Evolutionary conservation across 176 grass and related monocot species (phyloP), one percentile per base, ranked within the genome.

Genomic region (Lolium multiflorum): DNA sequence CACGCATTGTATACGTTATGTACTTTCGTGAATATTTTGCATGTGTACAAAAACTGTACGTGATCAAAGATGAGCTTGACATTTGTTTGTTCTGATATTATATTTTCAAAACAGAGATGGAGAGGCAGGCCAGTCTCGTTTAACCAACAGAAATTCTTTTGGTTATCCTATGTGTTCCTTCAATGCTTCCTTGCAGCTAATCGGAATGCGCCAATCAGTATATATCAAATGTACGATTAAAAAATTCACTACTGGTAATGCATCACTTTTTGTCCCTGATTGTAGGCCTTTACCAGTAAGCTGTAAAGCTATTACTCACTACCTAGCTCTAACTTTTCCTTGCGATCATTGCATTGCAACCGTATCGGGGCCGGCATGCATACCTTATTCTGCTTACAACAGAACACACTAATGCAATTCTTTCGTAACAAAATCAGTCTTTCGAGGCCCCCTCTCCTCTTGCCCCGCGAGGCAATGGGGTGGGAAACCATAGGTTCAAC

Each of bases 331-430:
- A 35, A 11, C 44, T 24, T 87, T 90, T 57, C 41, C 41, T 11
- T 56, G 44, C 21, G 64, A 90, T 72, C 46, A 86, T 82, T 78
- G 63, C 46, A 83, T 78, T 78, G 63, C 44, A 28, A 77, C 62
- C 43, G 4, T 82, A 83, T 85, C n/a, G 2, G 69, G 63, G 57
- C 57, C 57, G 71, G 64, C 39, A 71, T 70, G 64, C 55, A 78
- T 60, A 24, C 8, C 43, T 64, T 80, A 13, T 11, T 48, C 46
- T 11, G 46, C 46, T 48, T 48, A 43, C 31, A 35, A 3, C 31
- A 43, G 7, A 43, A 43, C 1, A 43, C 41, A 35, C 31, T 35
- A 35, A 35, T 43, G 41, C 41, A 43, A 43, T 43, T 43, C 41
- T 35, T 28, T 35, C 31, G 2, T 35, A 35, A 35, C 2, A 35